Evolutionary conservation across 2,329 filamentous ascomycete species (phyloP), one percentile per base, ranked within the genome.

Genomic region (Cladophialophora yegresii): DNA sequence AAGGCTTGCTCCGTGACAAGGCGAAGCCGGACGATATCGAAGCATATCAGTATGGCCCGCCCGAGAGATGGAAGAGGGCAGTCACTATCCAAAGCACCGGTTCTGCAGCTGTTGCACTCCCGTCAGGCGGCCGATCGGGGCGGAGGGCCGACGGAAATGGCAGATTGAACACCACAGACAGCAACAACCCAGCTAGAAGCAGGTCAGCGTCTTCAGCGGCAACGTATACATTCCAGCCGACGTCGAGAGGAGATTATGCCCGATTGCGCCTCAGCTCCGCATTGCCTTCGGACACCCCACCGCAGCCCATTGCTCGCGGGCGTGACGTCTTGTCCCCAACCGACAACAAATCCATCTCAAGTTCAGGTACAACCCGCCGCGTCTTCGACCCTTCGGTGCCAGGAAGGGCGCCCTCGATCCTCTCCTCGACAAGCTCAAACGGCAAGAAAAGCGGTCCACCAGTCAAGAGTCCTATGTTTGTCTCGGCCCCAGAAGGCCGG

Each of bases 31-130:
- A 84, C 64, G 81, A 84, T 54, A 81, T 82, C 49, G 85, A 88
- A 67, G 76, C 78, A 7, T 87, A 87, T 72, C 81, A 85, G 51
- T 87, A 87, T 69, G 80, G 81, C 4, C 81, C 85, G 0, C 85
- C 85, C 3, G 85, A 88, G 62, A 79, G 79, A 53, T 82, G 80
- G 78, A 75, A 74, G 55, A 78, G 73, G 57, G 76, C 73, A 30
- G 71, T 71, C 4, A 77, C 73, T 23, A 67, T 78, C 5, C 76
- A 77, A 51, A 77, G 74, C 71, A 71, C 68, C 53, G 71, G 70
- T 9, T 69, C 73, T 8, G 61, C 72, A 12, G 71, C 72, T 49
- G 71, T 75, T 40, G 61, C 70, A 3, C 75, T 78, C 16, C 77
- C 75, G 30, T 79, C 78, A 2, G 79, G 79, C 28, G 77, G 78